Conservation (phyloP, 2,329 filamentous ascomycete species). For the Claviceps sp. region DNA sequence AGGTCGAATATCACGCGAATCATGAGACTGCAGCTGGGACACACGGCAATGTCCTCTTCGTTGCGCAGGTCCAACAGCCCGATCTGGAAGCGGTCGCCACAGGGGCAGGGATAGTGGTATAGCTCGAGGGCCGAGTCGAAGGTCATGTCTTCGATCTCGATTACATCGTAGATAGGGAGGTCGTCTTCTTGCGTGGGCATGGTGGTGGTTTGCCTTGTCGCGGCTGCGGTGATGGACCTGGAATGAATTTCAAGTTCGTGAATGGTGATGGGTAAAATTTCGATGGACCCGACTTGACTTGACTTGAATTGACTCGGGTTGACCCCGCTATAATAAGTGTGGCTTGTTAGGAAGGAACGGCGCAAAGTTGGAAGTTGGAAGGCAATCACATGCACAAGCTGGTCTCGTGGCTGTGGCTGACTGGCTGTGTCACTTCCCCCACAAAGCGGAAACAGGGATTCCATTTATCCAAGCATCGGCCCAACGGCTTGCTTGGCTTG, state of each 20-base stretch:
- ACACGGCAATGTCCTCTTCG: slow-evolving; percentile 89
- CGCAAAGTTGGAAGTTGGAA: background rate
- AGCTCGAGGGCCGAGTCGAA: slow-evolving; percentile 71
- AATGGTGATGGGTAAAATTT: too few species aligned
- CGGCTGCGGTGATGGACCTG: background rate
- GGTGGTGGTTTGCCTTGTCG: slow-evolving; percentile 17
- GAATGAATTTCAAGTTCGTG: too few species aligned
- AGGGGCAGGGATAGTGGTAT: slow-evolving; percentile 94
- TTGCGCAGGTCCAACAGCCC: slow-evolving; percentile 72
- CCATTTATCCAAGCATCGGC: too few species aligned
- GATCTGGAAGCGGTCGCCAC: slow-evolving; percentile 93
- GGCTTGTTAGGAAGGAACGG: background rate
- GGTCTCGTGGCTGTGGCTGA: background rate
- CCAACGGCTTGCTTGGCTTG: too few species aligned
- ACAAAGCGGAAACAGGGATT: too few species aligned
- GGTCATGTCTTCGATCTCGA: slow-evolving; percentile 98
- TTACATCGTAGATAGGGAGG: slow-evolving; percentile 82
- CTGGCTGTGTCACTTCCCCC: background rate
- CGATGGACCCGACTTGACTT: background rate
- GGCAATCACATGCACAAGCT: background rate
- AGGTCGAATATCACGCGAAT: slow-evolving; percentile 86
- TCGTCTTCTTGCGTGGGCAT: slow-evolving; percentile 38
- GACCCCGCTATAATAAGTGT: background rate
- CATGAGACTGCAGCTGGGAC: slow-evolving; percentile 94
- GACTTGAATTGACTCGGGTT: background rate